Percentiles rank a stretch among this genome's conserved stretches.
These are phyloP conservation scores for Trichoderma sp. DNA, from an alignment of 2,329 filamentous ascomycete genomes.

Conservation along the genomic window DNA sequence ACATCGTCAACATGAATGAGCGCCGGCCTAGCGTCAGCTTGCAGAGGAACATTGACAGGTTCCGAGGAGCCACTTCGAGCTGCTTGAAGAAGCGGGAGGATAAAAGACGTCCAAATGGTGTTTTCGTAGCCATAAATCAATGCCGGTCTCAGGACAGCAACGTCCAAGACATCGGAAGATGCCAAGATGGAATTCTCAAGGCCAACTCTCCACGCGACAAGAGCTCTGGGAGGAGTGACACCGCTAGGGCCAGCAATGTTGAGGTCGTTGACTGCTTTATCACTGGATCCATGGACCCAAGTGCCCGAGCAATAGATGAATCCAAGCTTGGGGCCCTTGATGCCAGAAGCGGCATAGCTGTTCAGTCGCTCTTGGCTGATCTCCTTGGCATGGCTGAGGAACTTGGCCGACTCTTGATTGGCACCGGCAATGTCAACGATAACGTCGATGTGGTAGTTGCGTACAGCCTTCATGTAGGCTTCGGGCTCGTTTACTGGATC, in stretches of 20 bases:
- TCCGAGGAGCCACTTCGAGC: neutral
- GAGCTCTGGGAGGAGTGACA: neutral
- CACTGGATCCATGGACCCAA: conserved; percentile 19
- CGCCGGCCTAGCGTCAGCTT: neutral
- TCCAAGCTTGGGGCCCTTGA: conserved; percentile 19
- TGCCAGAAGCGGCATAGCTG: conserved; percentile 10
- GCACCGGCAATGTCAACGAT: conserved; percentile 20
- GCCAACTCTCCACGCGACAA: conserved; percentile 17
- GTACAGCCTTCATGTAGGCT: conserved; percentile 13
- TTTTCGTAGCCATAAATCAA: conserved; percentile 21
- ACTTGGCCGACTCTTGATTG: conserved; percentile 15
- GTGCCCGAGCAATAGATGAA: conserved; percentile 22
- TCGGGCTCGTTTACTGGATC: conserved; percentile 20
- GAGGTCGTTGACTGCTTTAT: conserved; percentile 18
- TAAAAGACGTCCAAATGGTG: conserved; percentile 21
- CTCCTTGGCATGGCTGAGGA: conserved; percentile 15
- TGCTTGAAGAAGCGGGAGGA: conserved; percentile 21
- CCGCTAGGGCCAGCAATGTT: conserved; percentile 11
- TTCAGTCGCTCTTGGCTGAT: conserved; percentile 16
- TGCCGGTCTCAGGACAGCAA: conserved; percentile 20
- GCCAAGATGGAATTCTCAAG: conserved; percentile 18
- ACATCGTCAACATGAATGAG: conserved; percentile 17
- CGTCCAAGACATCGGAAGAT: conserved; percentile 18
- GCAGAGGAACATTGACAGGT: conserved; percentile 5
- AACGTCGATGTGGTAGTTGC: conserved; percentile 16